Evolutionary conservation across 208 protist species (phyloP).

Genomic region (Leishmania mexicana): DNA sequence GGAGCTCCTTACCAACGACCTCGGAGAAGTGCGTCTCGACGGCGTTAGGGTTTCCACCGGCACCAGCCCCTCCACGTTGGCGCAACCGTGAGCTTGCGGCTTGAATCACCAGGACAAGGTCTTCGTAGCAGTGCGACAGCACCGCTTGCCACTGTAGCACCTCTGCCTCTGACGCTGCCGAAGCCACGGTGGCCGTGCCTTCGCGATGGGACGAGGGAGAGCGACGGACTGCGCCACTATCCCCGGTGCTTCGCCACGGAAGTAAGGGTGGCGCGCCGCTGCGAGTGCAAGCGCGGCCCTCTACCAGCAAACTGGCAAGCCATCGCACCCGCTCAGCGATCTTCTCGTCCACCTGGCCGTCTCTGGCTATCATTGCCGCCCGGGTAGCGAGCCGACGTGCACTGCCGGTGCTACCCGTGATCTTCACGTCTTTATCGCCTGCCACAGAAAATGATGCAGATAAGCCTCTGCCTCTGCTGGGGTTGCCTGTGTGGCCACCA

Average conservation of each 20-base stretch:
- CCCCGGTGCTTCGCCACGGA: neutral
- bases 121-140: slow-evolving; percentile 15
- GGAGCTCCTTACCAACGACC: slow-evolving; percentile 16
- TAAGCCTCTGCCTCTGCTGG: neutral
- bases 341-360: slow-evolving; percentile 24
- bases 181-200: neutral
- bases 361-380: slow-evolving; percentile 23
- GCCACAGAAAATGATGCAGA: too few species aligned
- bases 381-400: slow-evolving; percentile 23
- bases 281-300: slow-evolving; percentile 4
- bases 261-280: neutral
- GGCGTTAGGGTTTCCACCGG: neutral
- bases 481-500: neutral
- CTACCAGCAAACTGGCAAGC: slow-evolving; percentile 26
- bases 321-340: slow-evolving; percentile 15
- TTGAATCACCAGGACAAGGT: slow-evolving; percentile 24
- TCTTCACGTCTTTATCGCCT: slow-evolving; percentile 1
- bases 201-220: neutral
- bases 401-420: slow-evolving; percentile 1
- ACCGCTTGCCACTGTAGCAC: slow-evolving; percentile 22
- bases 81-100: slow-evolving; percentile 29
- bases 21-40: slow-evolving; percentile 8
- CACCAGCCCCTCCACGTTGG: slow-evolving; percentile 17
- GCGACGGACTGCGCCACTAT: neutral
- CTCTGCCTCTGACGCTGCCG: neutral